These are phyloP conservation scores for Venturia asperata DNA, from an alignment of 2,329 filamentous ascomycete species.

Conservation along the genomic window DNA sequence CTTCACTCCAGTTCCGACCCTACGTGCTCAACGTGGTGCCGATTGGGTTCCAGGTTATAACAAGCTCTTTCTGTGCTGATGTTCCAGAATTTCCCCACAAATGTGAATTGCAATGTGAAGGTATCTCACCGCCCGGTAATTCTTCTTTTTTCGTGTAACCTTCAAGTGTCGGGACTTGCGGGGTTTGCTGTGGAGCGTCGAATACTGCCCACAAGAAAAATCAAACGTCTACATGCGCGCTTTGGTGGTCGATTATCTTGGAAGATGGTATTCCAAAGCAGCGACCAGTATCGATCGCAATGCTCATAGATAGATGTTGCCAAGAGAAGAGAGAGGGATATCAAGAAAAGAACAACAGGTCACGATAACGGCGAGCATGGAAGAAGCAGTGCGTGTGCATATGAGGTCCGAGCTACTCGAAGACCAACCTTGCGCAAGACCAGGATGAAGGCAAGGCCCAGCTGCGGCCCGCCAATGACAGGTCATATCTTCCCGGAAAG, in stretches of 20 bases:
- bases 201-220: neutral
- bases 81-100: slow-evolving; percentile 3
- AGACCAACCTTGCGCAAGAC: neutral
- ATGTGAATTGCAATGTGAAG: neutral
- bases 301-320: neutral
- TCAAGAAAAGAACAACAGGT: neutral
- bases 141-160: neutral
- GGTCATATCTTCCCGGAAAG: neutral
- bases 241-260: neutral
- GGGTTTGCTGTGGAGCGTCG: neutral
- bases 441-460: neutral
- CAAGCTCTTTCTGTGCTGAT: slow-evolving; percentile 6
- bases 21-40: neutral
- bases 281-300: neutral
- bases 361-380: slow-evolving; percentile 3
- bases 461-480: slow-evolving; percentile 3
- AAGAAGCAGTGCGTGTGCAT: neutral
- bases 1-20: neutral
- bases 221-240: neutral
- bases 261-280: neutral
- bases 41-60: neutral
- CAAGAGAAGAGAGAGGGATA: neutral
- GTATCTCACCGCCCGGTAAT: neutral
- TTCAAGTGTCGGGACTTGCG: neutral
- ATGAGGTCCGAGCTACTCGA: neutral